These are phyloP conservation scores for Zychaea mexicana DNA, from an alignment of 371 early-diverging fungal genomes.

Conservation along the genomic window DNA sequence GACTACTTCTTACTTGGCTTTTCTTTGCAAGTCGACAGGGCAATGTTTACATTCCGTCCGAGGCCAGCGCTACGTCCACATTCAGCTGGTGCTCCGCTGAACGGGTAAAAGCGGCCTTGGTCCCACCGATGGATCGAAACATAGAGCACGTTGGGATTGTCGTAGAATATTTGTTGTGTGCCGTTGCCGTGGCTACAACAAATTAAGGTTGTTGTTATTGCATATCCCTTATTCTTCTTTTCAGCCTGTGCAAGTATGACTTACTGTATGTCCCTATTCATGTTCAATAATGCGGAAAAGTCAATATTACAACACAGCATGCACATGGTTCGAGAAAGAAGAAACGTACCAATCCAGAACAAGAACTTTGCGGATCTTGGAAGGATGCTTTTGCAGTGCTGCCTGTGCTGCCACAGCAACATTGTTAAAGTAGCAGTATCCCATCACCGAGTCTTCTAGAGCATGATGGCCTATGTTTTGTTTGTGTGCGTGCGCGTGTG, in stretches of 20 bases:
- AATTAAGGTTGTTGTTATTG: neutral
- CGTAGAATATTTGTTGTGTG: constrained; percentile 64
- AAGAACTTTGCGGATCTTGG: constrained; percentile 51
- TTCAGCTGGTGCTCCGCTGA: constrained; percentile 56
- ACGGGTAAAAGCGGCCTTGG: constrained; percentile 61
- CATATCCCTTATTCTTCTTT: neutral
- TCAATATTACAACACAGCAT: neutral
- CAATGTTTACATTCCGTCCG: constrained; percentile 63
- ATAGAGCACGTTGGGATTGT: constrained; percentile 68
- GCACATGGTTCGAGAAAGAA: neutral
- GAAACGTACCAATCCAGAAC: constrained; percentile 56
- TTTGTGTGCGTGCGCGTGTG: no score
- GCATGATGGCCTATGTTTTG: constrained; percentile 61
- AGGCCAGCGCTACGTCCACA: constrained; percentile 54
- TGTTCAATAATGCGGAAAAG: neutral
- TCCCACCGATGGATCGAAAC: constrained; percentile 71
- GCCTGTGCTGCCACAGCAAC: constrained; percentile 64
- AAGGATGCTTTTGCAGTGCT: constrained; percentile 48
- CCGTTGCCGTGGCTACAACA: constrained; percentile 60
- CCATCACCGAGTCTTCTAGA: constrained; percentile 65
- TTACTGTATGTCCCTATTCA: constrained; percentile 66
- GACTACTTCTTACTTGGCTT: constrained; percentile 42
- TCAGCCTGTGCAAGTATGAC: constrained; percentile 8
- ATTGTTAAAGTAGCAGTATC: constrained; percentile 70
- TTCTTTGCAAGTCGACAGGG: constrained; percentile 45